Percentiles rank a stretch among this genome's conserved stretches.
Conservation (phyloP, 352 stramenopile genomes). For the Pythium brachiatum region DNA sequence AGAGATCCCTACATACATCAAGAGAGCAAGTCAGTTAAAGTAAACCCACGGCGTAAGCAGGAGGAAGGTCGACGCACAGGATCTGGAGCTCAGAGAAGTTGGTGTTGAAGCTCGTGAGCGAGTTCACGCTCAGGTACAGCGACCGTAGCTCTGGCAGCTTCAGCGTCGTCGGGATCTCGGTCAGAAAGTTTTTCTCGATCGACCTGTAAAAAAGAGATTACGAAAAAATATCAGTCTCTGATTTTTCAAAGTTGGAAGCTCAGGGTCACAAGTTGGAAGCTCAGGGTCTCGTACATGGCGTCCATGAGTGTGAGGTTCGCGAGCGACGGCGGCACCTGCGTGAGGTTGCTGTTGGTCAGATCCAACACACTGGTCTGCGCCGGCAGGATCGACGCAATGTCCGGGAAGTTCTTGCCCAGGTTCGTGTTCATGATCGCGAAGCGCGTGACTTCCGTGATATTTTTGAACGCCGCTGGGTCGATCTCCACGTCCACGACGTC, state of each 20-base stretch:
- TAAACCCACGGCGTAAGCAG: too few species aligned
- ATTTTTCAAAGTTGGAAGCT: too few species aligned
- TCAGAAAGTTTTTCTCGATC: constrained; percentile 6
- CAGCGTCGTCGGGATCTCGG: background rate
- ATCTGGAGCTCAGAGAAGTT: background rate
- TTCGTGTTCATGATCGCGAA: constrained; percentile 21
- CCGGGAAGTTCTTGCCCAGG: constrained; percentile 8
- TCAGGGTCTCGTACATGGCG: background rate
- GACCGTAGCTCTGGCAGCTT: background rate
- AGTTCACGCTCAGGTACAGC: constrained; percentile 12
- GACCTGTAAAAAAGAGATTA: background rate
- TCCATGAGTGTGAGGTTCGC: constrained; percentile 10
- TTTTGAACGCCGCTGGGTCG: constrained; percentile 5
- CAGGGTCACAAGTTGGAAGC: too few species aligned
- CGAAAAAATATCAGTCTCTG: too few species aligned
- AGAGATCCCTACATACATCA: constrained; percentile 14
- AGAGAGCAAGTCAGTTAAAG: background rate
- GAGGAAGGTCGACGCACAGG: background rate
- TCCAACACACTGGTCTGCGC: background rate
- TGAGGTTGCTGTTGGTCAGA: constrained; percentile 19
- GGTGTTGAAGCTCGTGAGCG: constrained; percentile 1
- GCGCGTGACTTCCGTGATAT: background rate
- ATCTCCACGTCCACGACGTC: constrained; percentile 22
- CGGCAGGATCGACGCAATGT: constrained; percentile 11
- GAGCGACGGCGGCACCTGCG: constrained; percentile 1